A percentile compares a stretch with the other conserved stretches of the same genome.
phyloP scores from a whole-genome alignment of 352 stramenopile species.

The Pythium diclinum region DNA sequence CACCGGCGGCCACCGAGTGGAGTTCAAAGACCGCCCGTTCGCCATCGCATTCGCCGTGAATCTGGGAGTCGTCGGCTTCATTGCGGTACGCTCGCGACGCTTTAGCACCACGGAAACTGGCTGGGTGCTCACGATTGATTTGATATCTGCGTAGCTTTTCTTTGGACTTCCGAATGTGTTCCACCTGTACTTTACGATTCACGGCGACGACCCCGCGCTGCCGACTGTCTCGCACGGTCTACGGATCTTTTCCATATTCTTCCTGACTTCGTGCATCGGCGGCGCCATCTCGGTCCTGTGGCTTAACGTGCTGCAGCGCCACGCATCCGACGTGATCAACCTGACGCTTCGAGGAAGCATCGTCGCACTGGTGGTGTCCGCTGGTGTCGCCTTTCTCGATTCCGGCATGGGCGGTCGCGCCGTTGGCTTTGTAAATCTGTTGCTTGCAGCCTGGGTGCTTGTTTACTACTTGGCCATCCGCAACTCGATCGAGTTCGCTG shows the following conservation, averaged over 20 bases:
- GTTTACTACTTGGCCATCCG: conserved; percentile 66
- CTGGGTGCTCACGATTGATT: background rate
- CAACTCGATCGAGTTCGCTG: conserved; percentile 75
- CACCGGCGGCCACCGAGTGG: conserved; percentile 32
- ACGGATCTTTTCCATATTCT: conserved; percentile 67
- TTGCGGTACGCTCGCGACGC: conserved; percentile 44
- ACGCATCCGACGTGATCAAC: conserved; percentile 66
- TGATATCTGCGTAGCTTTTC: conserved; percentile 40
- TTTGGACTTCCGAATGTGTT: conserved; percentile 73
- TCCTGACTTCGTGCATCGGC: conserved; percentile 63
- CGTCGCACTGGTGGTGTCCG: conserved; percentile 44
- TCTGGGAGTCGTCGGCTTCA: conserved; percentile 42
- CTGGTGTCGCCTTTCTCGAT: conserved; percentile 61
- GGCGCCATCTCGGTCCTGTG: conserved; percentile 66
- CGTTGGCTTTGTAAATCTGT: conserved; percentile 81
- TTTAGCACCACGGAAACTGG: background rate
- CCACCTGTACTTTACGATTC: conserved; percentile 77
- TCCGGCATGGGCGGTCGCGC: conserved; percentile 70
- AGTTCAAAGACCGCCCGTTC: conserved; percentile 68
- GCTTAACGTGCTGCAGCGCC: conserved; percentile 72
- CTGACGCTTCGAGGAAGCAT: conserved; percentile 69
- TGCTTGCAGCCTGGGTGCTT: conserved; percentile 58
- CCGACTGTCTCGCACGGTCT: conserved; percentile 56
- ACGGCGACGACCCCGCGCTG: conserved; percentile 39
- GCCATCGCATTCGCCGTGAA: conserved; percentile 64